phyloP scores from a whole-genome alignment of 768 basidiomycete genomes.

The Leccinum aurantiacum region DNA sequence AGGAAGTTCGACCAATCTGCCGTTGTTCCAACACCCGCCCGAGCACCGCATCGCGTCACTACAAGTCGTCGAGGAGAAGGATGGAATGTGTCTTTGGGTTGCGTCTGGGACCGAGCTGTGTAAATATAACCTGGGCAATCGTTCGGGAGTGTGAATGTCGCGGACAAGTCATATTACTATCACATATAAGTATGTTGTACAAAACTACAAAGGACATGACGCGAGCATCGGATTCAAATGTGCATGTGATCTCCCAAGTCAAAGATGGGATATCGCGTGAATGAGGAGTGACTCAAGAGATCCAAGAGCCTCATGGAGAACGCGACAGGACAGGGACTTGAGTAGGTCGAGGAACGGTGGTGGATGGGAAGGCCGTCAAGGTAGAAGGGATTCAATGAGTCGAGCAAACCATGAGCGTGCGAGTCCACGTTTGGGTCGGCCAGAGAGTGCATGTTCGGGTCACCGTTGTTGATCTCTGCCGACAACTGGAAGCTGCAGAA shows the following conservation, averaged over 20 bases:
- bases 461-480: neutral
- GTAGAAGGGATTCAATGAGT: neutral
- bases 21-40: conserved; percentile 39
- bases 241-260: neutral
- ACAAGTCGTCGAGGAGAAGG: conserved; percentile 46
- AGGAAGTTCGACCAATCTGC: neutral
- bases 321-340: conserved; percentile 20
- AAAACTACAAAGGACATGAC: conserved; percentile 6
- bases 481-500: conserved; percentile 1
- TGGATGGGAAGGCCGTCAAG: neutral
- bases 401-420: conserved; percentile 1
- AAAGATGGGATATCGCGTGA: neutral
- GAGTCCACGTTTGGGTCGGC: neutral
- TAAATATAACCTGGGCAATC: conserved; percentile 51
- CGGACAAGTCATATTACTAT: conserved; percentile 1
- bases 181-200: conserved; percentile 9
- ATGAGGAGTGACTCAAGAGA: conserved; percentile 4
- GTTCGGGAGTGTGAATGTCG: conserved; percentile 4
- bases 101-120: conserved; percentile 45
- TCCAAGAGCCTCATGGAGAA: conserved; percentile 22
- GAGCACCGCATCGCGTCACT: conserved; percentile 44
- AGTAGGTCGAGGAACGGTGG: neutral
- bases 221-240: neutral
- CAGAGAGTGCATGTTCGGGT: neutral
- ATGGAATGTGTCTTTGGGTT: conserved; percentile 52